Conservation (phyloP, 306 rosid species). For the Chamaecrista fasciculata region DNA sequence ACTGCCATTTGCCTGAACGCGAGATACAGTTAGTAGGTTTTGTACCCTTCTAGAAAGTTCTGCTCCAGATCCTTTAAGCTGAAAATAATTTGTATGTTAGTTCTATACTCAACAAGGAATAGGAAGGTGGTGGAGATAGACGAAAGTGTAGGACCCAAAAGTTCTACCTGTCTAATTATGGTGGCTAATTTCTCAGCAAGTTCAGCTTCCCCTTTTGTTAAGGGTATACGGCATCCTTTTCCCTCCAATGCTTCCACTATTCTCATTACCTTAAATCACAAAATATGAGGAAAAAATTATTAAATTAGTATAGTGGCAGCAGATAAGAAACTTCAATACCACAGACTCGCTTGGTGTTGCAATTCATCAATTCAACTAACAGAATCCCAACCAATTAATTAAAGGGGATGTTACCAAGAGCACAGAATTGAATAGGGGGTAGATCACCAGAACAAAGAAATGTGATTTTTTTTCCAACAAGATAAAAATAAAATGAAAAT, state of each 20-base stretch:
- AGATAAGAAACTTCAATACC: conserved; percentile 13
- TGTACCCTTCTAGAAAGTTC: conserved; percentile 92
- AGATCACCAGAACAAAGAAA: background rate
- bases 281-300: conserved; percentile 9
- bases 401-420: background rate
- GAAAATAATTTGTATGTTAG: conserved; percentile 39
- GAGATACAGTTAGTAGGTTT: conserved; percentile 65
- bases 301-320: background rate
- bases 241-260: conserved; percentile 89
- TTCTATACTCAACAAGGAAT: conserved; percentile 18
- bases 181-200: conserved; percentile 88
- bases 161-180: conserved; percentile 74
- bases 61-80: conserved; percentile 92
- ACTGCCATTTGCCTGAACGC: conserved; percentile 62
- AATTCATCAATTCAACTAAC: conserved; percentile 19
- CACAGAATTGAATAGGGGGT: background rate
- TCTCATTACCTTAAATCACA: conserved; percentile 74
- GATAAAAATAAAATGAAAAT: too few species aligned
- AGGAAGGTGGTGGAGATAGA: background rate
- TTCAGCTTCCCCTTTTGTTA: conserved; percentile 91
- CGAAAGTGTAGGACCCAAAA: background rate
- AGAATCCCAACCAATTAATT: conserved; percentile 14
- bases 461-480: background rate
- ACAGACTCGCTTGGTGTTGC: background rate
- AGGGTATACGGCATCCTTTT: conserved; percentile 85